Conservation (phyloP, 768 basidiomycete genomes). For the Daedaleopsis nitida region DNA sequence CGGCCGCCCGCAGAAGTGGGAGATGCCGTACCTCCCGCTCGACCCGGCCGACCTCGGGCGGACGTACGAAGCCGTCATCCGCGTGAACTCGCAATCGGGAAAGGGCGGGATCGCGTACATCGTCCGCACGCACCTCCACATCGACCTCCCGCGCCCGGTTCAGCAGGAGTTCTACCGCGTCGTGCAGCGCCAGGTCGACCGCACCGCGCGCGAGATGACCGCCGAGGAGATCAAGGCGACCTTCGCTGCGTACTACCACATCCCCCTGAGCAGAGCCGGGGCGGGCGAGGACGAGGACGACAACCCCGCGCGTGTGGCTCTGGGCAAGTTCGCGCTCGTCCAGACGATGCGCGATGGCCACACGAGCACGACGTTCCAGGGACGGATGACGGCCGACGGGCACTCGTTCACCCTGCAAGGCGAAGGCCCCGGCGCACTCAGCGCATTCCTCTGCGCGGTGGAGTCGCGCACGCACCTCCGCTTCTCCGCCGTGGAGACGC, state of each 20-base stretch:
- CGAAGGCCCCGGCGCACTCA: slow-evolving; percentile 90
- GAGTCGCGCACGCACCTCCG: slow-evolving; percentile 70
- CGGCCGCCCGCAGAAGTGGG: slow-evolving; percentile 48
- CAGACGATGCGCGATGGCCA: slow-evolving; percentile 35
- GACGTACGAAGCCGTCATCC: slow-evolving; percentile 96
- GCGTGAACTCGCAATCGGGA: slow-evolving; percentile 98
- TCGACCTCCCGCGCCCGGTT: slow-evolving; percentile 95
- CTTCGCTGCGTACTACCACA: slow-evolving; percentile 81
- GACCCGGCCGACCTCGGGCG: slow-evolving; percentile 95
- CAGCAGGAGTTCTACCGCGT: slow-evolving; percentile 94
- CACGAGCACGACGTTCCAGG: slow-evolving; percentile 54
- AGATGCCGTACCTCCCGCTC: too few species aligned
- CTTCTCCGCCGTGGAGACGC: slow-evolving; percentile 68
- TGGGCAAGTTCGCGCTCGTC: slow-evolving; percentile 63
- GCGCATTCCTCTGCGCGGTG: slow-evolving; percentile 58
- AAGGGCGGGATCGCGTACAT: slow-evolving; percentile 98
- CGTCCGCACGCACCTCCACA: slow-evolving; percentile 84
- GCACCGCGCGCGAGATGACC: slow-evolving; percentile 92
- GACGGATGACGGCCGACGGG: slow-evolving; percentile 68
- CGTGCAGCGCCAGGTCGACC: slow-evolving; percentile 85
- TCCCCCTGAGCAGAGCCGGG: slow-evolving; percentile 52
- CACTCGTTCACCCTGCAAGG: slow-evolving; percentile 60
- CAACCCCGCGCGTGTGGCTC: slow-evolving; percentile 47
- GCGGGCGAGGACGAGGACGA: slow-evolving; percentile 32
- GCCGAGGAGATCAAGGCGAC: slow-evolving; percentile 91